Evolutionary conservation across 2,329 filamentous ascomycete species (phyloP).

Genomic region (Zymoseptoria passerinii): DNA sequence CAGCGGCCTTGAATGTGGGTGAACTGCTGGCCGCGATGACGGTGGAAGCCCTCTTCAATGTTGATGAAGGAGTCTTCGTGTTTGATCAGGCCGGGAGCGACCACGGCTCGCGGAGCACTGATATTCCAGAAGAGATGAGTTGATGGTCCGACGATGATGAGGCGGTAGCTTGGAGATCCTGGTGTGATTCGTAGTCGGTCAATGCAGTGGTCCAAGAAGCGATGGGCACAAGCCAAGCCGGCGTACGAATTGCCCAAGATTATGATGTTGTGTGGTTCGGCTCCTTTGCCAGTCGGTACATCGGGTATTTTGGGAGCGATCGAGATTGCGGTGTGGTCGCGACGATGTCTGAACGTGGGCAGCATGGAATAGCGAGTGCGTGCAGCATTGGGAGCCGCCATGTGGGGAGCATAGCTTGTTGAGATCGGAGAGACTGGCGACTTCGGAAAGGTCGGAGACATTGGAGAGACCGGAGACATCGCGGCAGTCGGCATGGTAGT

Average conservation of each 20-base stretch:
- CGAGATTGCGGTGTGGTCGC: neutral
- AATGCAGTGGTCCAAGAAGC: conserved; percentile 29
- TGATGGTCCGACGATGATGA: conserved; percentile 30
- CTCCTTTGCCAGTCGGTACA: conserved; percentile 10
- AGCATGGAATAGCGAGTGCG: neutral
- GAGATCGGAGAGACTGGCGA: neutral
- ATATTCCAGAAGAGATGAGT: conserved; percentile 34
- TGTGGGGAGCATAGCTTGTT: neutral
- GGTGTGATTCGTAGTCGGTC: conserved; percentile 22
- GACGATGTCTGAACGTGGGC: neutral
- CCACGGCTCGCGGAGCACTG: conserved; percentile 31
- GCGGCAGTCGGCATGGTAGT: no score
- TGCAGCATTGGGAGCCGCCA: neutral
- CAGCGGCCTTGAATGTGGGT: conserved; percentile 31
- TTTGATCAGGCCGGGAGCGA: conserved; percentile 28
- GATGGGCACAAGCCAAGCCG: conserved; percentile 32
- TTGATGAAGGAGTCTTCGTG: conserved; percentile 30
- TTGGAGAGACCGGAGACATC: neutral
- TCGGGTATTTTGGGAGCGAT: neutral
- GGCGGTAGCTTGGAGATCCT: conserved; percentile 23
- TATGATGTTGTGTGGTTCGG: conserved; percentile 29
- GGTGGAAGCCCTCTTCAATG: conserved; percentile 28
- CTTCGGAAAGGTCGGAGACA: neutral
- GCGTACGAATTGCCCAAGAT: conserved; percentile 34
- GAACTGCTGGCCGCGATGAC: conserved; percentile 25